A percentile compares a stretch with the other conserved stretches of the same genome.
These are phyloP conservation scores for Russula earlei DNA, from an alignment of 768 basidiomycete species.

Conservation along the genomic window DNA sequence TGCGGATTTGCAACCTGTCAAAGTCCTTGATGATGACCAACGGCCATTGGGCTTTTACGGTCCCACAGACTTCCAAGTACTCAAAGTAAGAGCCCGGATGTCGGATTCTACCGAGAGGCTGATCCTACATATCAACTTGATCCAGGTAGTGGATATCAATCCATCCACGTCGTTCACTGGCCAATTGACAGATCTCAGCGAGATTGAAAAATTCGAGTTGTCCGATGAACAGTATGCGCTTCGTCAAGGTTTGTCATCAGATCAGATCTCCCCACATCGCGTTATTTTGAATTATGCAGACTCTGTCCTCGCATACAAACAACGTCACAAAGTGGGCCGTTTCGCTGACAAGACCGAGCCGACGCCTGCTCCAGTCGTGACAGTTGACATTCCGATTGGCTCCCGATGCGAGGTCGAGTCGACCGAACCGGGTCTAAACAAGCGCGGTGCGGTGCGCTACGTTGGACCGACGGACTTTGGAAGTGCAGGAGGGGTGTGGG, in stretches of 20 bases:
- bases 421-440: slow-evolving; percentile 54
- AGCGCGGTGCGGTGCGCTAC: slow-evolving; percentile 79
- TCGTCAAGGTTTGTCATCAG: slow-evolving; percentile 49
- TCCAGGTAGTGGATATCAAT: slow-evolving; percentile 64
- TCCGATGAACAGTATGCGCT: slow-evolving; percentile 72
- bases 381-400: slow-evolving; percentile 50
- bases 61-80: slow-evolving; percentile 63
- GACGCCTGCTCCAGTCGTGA: slow-evolving; percentile 22
- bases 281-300: slow-evolving; percentile 36
- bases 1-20: slow-evolving; percentile 39
- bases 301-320: slow-evolving; percentile 83
- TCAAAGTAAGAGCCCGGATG: slow-evolving; percentile 48
- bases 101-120: neutral
- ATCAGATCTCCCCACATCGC: neutral
- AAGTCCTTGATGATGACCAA: slow-evolving; percentile 53
- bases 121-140: neutral
- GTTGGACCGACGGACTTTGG: slow-evolving; percentile 75
- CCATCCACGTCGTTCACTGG: slow-evolving; percentile 71
- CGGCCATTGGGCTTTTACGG: slow-evolving; percentile 69
- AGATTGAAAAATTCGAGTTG: slow-evolving; percentile 91
- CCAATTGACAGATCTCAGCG: slow-evolving; percentile 73
- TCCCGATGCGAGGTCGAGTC: slow-evolving; percentile 80
- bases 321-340: slow-evolving; percentile 77
- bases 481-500: slow-evolving; percentile 59
- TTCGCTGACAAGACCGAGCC: slow-evolving; percentile 54